Conservation (phyloP, 495 filamentous ascomycete genomes). For the Entonaema liquescens region DNA sequence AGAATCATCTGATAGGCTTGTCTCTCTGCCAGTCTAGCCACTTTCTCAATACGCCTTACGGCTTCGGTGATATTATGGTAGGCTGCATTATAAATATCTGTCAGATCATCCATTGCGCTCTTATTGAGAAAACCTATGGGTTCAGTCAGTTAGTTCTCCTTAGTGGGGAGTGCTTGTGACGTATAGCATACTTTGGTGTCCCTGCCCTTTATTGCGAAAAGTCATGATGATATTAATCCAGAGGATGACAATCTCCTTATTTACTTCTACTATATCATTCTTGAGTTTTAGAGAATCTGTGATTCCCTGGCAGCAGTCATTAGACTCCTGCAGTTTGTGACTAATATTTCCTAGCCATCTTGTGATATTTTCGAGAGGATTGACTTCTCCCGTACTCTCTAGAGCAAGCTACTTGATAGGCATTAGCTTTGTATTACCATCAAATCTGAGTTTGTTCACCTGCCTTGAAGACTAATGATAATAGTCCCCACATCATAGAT, state of each 20-base stretch:
- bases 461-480: slow-evolving; percentile 25
- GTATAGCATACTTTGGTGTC: slow-evolving; percentile 9
- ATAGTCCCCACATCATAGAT: slow-evolving; percentile 27
- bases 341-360: slow-evolving; percentile 12
- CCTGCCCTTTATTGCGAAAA: slow-evolving; percentile 10
- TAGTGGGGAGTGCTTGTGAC: background rate
- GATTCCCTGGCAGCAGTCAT: slow-evolving; percentile 8
- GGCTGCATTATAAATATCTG: background rate
- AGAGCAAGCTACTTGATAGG: slow-evolving; percentile 13
- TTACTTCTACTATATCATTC: slow-evolving; percentile 15
- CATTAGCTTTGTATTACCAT: background rate
- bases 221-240: slow-evolving; percentile 24
- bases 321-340: slow-evolving; percentile 1
- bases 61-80: slow-evolving; percentile 9
- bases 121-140: background rate
- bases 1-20: slow-evolving; percentile 7
- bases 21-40: slow-evolving; percentile 9
- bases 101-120: background rate
- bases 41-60: slow-evolving; percentile 13
- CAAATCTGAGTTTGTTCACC: background rate
- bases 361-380: background rate
- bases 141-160: background rate
- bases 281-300: slow-evolving; percentile 7
- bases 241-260: slow-evolving; percentile 14
- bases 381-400: slow-evolving; percentile 5